Evolutionary conservation across 192 early-diverging fungal genomes (phyloP).

Genomic region (Polychytrium aggregatum): DNA sequence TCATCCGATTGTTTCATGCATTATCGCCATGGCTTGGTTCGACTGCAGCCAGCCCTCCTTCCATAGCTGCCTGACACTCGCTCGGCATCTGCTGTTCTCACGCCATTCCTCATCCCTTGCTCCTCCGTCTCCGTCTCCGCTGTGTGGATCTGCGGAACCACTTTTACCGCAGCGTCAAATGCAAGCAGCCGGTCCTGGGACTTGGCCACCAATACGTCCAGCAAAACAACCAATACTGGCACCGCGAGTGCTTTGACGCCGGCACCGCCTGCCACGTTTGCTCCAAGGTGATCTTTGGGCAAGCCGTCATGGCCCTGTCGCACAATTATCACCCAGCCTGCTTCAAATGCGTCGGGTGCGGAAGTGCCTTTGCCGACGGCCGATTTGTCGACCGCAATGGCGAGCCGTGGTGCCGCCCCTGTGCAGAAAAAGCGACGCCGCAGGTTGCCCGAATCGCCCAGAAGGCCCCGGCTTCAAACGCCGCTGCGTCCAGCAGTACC

Average conservation of each 20-base stretch:
- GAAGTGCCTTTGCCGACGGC: no score
- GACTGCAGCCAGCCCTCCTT: no score
- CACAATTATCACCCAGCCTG: conserved; percentile 10
- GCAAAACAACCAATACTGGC: conserved; percentile 6
- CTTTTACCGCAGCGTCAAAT: no score
- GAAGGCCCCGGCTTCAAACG: background rate
- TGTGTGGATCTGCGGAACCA: no score
- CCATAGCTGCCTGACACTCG: no score
- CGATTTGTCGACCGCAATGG: conserved; percentile 7
- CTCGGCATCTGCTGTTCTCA: no score
- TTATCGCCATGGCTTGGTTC: no score
- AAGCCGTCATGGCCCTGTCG: conserved; percentile 5
- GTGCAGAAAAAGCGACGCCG: conserved; percentile 1
- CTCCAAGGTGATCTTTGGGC: conserved; percentile 12
- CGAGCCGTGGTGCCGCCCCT: conserved; percentile 8
- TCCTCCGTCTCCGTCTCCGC: no score
- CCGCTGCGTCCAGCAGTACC: no score
- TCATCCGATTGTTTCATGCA: no score
- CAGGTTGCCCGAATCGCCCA: background rate
- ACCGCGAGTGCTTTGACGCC: conserved; percentile 14
- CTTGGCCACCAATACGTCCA: conserved; percentile 11
- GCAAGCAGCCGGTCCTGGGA: conserved; percentile 13
- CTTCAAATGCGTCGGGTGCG: no score
- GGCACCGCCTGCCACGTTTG: conserved; percentile 12
- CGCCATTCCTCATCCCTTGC: no score